phyloP scores from a whole-genome alignment of 768 basidiomycete species.

The Udeniomyces megalosporus region DNA sequence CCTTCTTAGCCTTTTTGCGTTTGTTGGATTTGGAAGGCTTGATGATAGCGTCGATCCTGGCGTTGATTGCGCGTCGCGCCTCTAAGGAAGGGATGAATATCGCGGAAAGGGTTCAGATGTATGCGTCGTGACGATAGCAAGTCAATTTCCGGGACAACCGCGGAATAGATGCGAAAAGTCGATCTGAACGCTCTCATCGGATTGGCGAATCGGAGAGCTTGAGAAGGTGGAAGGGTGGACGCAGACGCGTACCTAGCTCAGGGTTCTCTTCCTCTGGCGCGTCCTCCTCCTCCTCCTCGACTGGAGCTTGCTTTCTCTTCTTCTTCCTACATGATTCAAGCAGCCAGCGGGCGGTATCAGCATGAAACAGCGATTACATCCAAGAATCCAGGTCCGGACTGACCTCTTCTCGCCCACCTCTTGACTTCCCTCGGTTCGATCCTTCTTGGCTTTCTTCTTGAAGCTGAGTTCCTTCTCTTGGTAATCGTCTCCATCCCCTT shows the following conservation, averaged over 20 bases:
- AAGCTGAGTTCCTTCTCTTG: constrained; percentile 25
- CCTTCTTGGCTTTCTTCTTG: constrained; percentile 27
- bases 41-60: constrained; percentile 71
- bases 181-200: too few relatives aligned
- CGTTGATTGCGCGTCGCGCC: constrained; percentile 58
- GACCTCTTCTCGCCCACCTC: constrained; percentile 25
- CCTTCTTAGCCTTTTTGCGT: constrained; percentile 51
- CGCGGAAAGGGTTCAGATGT: neutral
- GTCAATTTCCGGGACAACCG: too few relatives aligned
- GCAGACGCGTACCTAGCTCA: constrained; percentile 48
- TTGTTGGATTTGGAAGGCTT: constrained; percentile 57
- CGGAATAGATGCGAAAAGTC: too few relatives aligned
- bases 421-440: constrained; percentile 26
- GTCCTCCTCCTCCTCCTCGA: constrained; percentile 43
- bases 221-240: constrained; percentile 13
- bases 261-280: constrained; percentile 41
- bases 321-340: constrained; percentile 20
- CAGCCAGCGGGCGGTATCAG: neutral
- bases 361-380: neutral
- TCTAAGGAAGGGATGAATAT: constrained; percentile 35
- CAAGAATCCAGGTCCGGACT: neutral
- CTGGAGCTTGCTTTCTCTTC: constrained; percentile 36
- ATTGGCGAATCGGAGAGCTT: neutral
- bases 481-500: constrained; percentile 40
- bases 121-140: neutral